Base-by-base conservation (phyloP, 805 yeast species). In the Wickerhamomyces chambardii region DNA sequence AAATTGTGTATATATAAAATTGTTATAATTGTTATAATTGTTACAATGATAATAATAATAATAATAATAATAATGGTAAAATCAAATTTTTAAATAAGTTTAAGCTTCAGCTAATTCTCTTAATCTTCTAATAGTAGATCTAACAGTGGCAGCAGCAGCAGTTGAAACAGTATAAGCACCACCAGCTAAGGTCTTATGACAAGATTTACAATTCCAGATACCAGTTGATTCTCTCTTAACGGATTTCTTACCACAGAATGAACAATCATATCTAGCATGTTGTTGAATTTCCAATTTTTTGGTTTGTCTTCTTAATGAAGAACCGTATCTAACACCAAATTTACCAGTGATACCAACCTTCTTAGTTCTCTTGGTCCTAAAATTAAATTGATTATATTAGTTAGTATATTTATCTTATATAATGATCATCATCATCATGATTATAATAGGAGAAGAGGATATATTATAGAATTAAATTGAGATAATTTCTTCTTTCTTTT, bases 281-380 rank as follows among this genome's bases (percentile, higher is more conserved):
- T 89, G 97, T 74, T 87, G 97, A 63, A 86, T 82, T 77, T 94
- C 98, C 72, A 92, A 77, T 79, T 92, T 92, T 83, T 89, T 89
- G 79, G 95, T 84, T 75, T 87, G 97, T 76, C 97, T 86, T 84
- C 99, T 90, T 72, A 92, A 78, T 52, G 99, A 94, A 61, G 98
- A 90, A 89, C 99, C 95, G 79, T 92, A 92, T 81, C 99, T 89
- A 76, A 92, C 97, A 86, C 99, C 99, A 82, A 86, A 92, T 79
- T 94, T 94, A 82, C 99, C 99, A 70, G 99, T 92, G 80, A 92
- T 92, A 73, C 99, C 99, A 70, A 92, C 99, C 86, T 92, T 92
- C 95, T 92, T 92, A 60, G 99, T 92, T 84, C 99, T 90, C 77
- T 94, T 92, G 73, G 98, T 84, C 99, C 95, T 86, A 24, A 6